Base-by-base conservation (phyloP, 1,284 basidiomycete species). In the Neolentinus lepideus region DNA sequence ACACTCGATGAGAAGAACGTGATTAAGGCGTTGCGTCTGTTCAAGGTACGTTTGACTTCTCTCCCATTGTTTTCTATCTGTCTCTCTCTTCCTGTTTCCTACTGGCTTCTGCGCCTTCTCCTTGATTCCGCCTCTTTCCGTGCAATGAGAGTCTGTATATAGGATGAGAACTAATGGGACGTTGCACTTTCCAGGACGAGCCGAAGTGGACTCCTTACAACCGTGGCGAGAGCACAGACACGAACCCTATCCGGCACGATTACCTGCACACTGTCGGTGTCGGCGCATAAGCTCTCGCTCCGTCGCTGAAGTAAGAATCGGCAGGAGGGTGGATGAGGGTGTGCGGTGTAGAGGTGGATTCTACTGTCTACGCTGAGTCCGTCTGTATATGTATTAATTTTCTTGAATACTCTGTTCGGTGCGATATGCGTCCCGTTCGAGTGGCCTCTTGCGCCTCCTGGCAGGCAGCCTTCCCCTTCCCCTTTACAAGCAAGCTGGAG, bases 161-260 rank as follows among this genome's bases (percentile, higher is more conserved):
- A 46, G 4, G n/a, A 46, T 4, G 19, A 16, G 19, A 21, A 4
- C 9, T 6, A 46, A 6, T 24, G 24, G 4, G 27, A 3, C 19
- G 14, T 33, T 24, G 26, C 33, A 10, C 43, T n/a, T n/a, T 14
- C 22, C 68, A 93, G 87, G 91, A 94, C 59, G 90, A 92, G 66
- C 92, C 91, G 4, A 92, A 90, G 67, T 94, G 91, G 92, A 77
- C 80, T 0, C 87, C 90, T 0, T 73, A 90, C 69, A 85, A 88
- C 64, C 79, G 90, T 10, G 73, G 76, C 51, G 58, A 66, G 1
- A 76, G 73, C 24, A 85, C 88, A 0, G 92, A 94, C 51, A 60
- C 53, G 11, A 88, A 90, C 62, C 71, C 75, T 6, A 81, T 78
- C 65, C 75, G 90, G n/a, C 43, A 80, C 22, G 72, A 77, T 16